Conservation (phyloP, 306 rosid genomes). For the Spatholobus suberectus region DNA sequence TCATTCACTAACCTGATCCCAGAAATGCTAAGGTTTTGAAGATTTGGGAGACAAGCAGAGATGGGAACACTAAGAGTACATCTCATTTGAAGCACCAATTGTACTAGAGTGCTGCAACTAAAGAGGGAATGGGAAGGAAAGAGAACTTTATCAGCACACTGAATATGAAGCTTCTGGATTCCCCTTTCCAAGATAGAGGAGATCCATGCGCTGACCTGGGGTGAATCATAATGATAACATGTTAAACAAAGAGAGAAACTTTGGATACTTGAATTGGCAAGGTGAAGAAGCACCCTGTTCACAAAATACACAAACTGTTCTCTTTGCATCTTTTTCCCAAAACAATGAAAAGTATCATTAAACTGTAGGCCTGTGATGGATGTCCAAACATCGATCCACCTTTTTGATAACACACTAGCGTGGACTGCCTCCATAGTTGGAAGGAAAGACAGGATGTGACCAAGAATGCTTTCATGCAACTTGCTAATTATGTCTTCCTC, state of each 20-base stretch:
- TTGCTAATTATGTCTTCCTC: constrained; percentile 34
- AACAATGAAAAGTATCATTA: constrained; percentile 16
- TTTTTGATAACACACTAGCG: constrained; percentile 33
- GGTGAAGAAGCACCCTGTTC: constrained; percentile 29
- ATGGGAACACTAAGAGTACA: constrained; percentile 39
- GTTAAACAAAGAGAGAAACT: constrained; percentile 46
- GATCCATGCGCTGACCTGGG: constrained; percentile 43
- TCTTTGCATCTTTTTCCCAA: constrained; percentile 38
- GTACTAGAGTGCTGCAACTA: constrained; percentile 44
- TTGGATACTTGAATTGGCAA: constrained; percentile 33
- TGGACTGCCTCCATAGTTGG: constrained; percentile 33
- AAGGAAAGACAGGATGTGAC: constrained; percentile 39
- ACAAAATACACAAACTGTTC: constrained; percentile 37
- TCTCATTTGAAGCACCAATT: constrained; percentile 51
- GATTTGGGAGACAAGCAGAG: constrained; percentile 46
- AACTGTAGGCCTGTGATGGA: constrained; percentile 14
- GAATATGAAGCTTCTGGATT: constrained; percentile 44
- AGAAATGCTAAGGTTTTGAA: constrained; percentile 42
- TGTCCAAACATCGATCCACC: constrained; percentile 43
- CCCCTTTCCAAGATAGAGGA: constrained; percentile 31
- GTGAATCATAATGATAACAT: constrained; percentile 33
- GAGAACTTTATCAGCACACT: constrained; percentile 31
- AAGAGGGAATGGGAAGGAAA: constrained; percentile 40
- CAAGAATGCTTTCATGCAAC: constrained; percentile 35
- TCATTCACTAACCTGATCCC: constrained; percentile 45